These are phyloP conservation scores for Boletus tomentosulus DNA, from an alignment of 768 basidiomycete genomes.

Conservation along the genomic window DNA sequence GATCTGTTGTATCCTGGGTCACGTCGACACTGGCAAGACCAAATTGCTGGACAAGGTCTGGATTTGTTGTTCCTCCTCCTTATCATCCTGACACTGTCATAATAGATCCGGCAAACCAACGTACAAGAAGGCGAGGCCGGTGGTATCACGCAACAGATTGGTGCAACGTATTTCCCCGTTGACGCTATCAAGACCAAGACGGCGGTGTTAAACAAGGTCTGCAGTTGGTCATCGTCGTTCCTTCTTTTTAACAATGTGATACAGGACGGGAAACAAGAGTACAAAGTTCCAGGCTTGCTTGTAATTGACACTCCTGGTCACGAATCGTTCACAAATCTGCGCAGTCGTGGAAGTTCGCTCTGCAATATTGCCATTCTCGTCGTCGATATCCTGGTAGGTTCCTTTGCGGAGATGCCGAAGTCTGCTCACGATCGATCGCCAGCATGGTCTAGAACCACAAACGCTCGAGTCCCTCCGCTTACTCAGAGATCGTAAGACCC, in stretches of 20 bases:
- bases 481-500: conserved; percentile 89
- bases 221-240: conserved; percentile 7
- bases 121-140: conserved; percentile 99
- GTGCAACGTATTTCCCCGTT: conserved; percentile 98
- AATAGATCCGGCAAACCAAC: conserved; percentile 96
- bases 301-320: conserved; percentile 98
- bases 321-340: conserved; percentile 97
- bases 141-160: conserved; percentile 99
- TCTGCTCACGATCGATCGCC: conserved; percentile 6
- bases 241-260: conserved; percentile 7
- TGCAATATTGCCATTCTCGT: conserved; percentile 99
- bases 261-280: conserved; percentile 79
- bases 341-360: conserved; percentile 90
- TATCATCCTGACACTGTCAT: conserved; percentile 3
- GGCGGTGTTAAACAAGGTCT: conserved; percentile 82
- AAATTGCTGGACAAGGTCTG: conserved; percentile 92
- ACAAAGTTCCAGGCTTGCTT: conserved; percentile 94
- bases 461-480: conserved; percentile 94
- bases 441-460: conserved; percentile 98
- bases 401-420: neutral
- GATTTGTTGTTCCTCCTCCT: neutral
- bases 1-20: conserved; percentile 98
- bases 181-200: conserved; percentile 94
- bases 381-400: conserved; percentile 89
- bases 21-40: conserved; percentile 99